Conservation (phyloP, 441 rosid genomes). For the Bocquillonia castaneifolia region DNA sequence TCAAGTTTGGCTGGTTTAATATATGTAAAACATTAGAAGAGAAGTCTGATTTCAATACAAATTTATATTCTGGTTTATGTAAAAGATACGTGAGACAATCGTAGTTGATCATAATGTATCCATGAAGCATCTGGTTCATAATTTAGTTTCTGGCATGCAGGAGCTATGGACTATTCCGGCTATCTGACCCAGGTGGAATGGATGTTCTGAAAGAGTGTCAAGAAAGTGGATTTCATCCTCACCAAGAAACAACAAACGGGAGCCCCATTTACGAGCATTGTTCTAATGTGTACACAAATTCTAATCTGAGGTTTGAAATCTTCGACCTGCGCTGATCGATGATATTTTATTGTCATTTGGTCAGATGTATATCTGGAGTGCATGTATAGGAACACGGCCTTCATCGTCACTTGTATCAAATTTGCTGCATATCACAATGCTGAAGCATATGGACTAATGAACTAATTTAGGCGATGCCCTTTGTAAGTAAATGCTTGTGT, state of each 20-base stretch:
- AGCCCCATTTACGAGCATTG: slow-evolving; percentile 66
- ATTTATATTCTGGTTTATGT: too few relatives aligned
- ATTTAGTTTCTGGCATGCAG: slow-evolving; percentile 27
- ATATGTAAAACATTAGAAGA: neutral
- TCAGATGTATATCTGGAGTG: too few relatives aligned
- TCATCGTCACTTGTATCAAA: neutral
- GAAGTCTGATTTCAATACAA: too few relatives aligned
- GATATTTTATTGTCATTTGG: too few relatives aligned
- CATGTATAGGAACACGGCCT: too few relatives aligned
- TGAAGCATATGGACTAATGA: neutral
- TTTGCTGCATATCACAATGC: neutral
- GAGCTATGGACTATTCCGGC: slow-evolving; percentile 63
- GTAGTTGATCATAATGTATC: too few relatives aligned
- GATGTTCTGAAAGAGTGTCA: slow-evolving; percentile 53
- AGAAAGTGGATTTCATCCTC: slow-evolving; percentile 69
- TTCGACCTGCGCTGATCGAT: slow-evolving; percentile 78
- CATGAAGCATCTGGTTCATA: too few relatives aligned
- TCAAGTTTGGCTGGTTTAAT: neutral
- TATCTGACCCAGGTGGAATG: slow-evolving; percentile 79
- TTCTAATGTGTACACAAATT: slow-evolving; percentile 69
- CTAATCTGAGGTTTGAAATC: slow-evolving; percentile 80
- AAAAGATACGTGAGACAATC: too few relatives aligned
- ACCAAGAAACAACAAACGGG: slow-evolving; percentile 61
- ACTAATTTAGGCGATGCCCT: neutral
- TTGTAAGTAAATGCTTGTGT: neutral